These are phyloP conservation scores for Rhodosorus marinus DNA, from an alignment of 23 red algal species.

Conservation along the genomic window DNA sequence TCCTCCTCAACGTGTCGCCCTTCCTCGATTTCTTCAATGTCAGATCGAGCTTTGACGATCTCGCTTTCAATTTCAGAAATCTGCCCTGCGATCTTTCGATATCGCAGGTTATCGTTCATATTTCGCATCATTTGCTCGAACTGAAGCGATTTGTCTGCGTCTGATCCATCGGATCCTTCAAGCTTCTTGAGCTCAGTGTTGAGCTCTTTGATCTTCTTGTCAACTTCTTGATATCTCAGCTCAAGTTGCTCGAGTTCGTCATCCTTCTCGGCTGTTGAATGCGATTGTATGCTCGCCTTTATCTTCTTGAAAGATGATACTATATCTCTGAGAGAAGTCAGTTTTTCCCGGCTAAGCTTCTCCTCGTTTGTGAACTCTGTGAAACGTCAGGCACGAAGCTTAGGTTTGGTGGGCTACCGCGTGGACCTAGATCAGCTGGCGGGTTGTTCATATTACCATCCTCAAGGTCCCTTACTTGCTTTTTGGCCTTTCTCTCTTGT, in stretches of 20 bases:
- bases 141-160: constrained; percentile 10
- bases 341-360: too few relatives aligned
- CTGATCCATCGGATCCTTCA: constrained; percentile 23
- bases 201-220: constrained; percentile 9
- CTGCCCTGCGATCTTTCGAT: constrained; percentile 9
- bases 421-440: too few relatives aligned
- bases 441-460: too few relatives aligned
- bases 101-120: constrained; percentile 37
- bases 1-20: neutral
- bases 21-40: constrained; percentile 8
- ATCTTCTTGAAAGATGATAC: neutral
- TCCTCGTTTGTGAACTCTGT: too few relatives aligned
- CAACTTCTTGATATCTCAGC: constrained; percentile 5
- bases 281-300: neutral
- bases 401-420: too few relatives aligned
- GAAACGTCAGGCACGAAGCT: too few relatives aligned
- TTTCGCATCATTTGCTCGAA: constrained; percentile 32
- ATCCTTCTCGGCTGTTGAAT: constrained; percentile 1
- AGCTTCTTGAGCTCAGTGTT: constrained; percentile 14
- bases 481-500: too few relatives aligned
- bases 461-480: too few relatives aligned
- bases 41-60: constrained; percentile 8
- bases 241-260: constrained; percentile 9
- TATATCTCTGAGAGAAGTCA: too few relatives aligned
- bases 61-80: constrained; percentile 3